phyloP scores from a whole-genome alignment of 2,329 filamentous ascomycete genomes.

The Apiospora koreana region DNA sequence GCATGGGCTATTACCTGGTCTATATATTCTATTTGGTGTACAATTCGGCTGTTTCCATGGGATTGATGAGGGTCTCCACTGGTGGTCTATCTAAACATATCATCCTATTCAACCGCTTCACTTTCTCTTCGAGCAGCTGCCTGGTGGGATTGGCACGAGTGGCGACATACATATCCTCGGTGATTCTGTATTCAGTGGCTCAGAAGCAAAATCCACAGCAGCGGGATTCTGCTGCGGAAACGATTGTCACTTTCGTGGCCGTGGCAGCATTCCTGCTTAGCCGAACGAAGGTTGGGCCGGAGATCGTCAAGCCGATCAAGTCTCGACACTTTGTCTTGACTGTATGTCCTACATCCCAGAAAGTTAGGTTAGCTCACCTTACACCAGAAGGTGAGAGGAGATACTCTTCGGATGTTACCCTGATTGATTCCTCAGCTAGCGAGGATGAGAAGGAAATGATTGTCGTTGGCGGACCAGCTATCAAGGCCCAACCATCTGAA shows the following conservation, averaged over 20 bases:
- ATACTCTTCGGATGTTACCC: background rate
- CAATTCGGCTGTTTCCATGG: background rate
- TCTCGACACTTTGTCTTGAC: background rate
- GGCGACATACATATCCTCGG: background rate
- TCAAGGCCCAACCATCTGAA: background rate
- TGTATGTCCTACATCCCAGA: background rate
- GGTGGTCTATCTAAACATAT: background rate
- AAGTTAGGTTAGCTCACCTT: background rate
- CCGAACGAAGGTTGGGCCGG: background rate
- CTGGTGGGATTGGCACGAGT: background rate
- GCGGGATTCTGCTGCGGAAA: background rate
- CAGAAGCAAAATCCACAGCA: background rate
- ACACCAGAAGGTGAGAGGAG: background rate
- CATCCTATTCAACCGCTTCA: background rate
- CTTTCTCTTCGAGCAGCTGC: background rate
- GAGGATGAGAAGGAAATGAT: background rate
- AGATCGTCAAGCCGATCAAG: background rate
- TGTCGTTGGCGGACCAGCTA: background rate
- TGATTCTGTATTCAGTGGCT: background rate
- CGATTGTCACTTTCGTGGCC: background rate
- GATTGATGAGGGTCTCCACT: background rate
- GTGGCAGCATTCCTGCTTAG: background rate
- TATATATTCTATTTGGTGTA: background rate
- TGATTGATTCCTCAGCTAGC: background rate
- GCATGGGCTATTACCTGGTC: background rate